These are phyloP conservation scores for Aspergillus leporis DNA, from an alignment of 495 filamentous ascomycete species.

Conservation along the genomic window DNA sequence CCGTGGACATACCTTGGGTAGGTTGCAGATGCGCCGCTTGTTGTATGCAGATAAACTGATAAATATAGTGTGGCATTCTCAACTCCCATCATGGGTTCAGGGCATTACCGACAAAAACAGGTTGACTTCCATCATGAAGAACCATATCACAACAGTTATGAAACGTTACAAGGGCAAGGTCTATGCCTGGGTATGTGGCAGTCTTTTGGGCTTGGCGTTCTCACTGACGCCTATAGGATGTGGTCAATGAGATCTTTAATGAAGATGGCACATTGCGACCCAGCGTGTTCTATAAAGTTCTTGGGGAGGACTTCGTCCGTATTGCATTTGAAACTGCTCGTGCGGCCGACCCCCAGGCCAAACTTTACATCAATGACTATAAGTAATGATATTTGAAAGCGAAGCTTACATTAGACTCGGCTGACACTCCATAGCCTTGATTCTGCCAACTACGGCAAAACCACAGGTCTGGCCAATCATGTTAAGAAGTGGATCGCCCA, in stretches of 20 bases:
- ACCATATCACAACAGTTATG: slow-evolving; percentile 28
- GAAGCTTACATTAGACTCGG: too few relatives aligned
- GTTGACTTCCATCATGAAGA: slow-evolving; percentile 40
- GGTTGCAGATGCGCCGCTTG: background rate
- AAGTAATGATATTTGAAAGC: slow-evolving; percentile 26
- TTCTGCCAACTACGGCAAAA: slow-evolving; percentile 52
- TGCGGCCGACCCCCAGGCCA: slow-evolving; percentile 54
- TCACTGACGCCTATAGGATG: slow-evolving; percentile 49
- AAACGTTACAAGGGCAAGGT: slow-evolving; percentile 44
- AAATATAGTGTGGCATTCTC: slow-evolving; percentile 49
- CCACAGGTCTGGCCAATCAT: slow-evolving; percentile 59
- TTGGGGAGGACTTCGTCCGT: slow-evolving; percentile 58
- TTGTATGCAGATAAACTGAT: slow-evolving; percentile 3
- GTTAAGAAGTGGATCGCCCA: slow-evolving; percentile 66
- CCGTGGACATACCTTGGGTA: slow-evolving; percentile 52
- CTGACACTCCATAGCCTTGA: slow-evolving; percentile 30
- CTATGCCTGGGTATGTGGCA: slow-evolving; percentile 45
- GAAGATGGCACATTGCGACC: slow-evolving; percentile 64
- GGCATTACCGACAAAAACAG: slow-evolving; percentile 45
- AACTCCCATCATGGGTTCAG: slow-evolving; percentile 53
- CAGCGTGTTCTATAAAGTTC: slow-evolving; percentile 54
- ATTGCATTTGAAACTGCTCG: slow-evolving; percentile 59
- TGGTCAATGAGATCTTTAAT: slow-evolving; percentile 70
- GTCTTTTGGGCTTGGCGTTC: background rate
- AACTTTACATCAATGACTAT: slow-evolving; percentile 67